Base-by-base conservation (phyloP, 2,329 filamentous ascomycete species). In the Trichoderma sp. region DNA sequence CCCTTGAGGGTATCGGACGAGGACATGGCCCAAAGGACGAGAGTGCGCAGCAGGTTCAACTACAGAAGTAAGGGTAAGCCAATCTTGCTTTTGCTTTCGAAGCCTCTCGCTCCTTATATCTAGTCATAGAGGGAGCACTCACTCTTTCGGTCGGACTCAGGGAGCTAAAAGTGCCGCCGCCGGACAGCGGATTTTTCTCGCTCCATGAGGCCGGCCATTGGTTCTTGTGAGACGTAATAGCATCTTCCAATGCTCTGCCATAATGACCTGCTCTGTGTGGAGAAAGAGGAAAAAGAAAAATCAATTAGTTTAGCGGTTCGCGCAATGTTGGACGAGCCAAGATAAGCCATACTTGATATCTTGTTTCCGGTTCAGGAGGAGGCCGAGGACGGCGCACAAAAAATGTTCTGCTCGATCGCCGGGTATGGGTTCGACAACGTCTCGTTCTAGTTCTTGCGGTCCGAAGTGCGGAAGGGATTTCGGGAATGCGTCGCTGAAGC, bases 311-410 rank as follows among this genome's bases (percentile, higher is more conserved):
- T n/a, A 58, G 10, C 16, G n/a, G 16, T 66, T 52, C 49, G 37
- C 49, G 37, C 21, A 49, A 39, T 63, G 34, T 18, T 24, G 32
- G 49, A 43, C 8, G 21, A 43, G 18, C 39, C 32, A 66, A 30
- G 21, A 60, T 52, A n/a, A 32, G 71, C 72, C 93, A 81, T 88
- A 98, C 96, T 99, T 97, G 78, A 98, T 92, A 82, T 97, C 94
- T 79, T 99, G 97, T 85, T 99, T 98, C 80, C 96, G 90, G 81
- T 99, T 99, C 76, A 99, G 85, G 67, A 97, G 88, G 74, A 99
- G 84, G 37, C 92, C 90, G 55, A 99, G 84, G 73, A 99, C 82
- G 71, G 94, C 94, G 83, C 96, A 99, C 30, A 99, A 85, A 69
- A 99, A 89, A 74, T 90, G 87, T 83, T 98, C 95, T 58, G 92